Base-by-base conservation (phyloP, 768 basidiomycete genomes). In the Amanita molliuscula region DNA sequence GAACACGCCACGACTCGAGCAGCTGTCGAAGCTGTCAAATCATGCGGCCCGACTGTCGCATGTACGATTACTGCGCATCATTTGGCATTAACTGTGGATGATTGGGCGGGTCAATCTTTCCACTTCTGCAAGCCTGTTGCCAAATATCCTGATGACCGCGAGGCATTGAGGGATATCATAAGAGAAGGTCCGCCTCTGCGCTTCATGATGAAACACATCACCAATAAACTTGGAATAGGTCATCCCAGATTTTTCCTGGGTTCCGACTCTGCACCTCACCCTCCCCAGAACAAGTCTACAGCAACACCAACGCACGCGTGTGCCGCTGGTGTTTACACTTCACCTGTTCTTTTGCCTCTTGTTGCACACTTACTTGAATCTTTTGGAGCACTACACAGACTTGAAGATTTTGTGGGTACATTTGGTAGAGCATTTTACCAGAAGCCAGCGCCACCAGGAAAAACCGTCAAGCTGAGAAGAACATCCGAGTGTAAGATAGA, bases 51-150 rank as follows among this genome's bases (percentile, higher is more conserved):
- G 56, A 96, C 84, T 16, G 93, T 99, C 36, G 95, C 82, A 16
- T 98, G 96, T 65, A 89, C 92, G 6, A 97, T 99, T 66, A 99
- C 96, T 1, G 88, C 94, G 1, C 96, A 99, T 66, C 96, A 99
- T 63, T 79, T 99, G 40, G 82, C 78, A 25, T 75, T 99, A 44
- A 96, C 89, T 5, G 90, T 97, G 3, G 95, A 99, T 65, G 88
- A 93, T 58, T 97, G 94, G 82, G 93, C 93, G 1, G 90, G 93
- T 1, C 92, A 98, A 64, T 79, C 89, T 2, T 92, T 88, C 78
- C 79, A 95, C 60, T 99, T 87, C 67, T 98, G 96, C 74, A 99
- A 98, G 65, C 96, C 96, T 0, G 87, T 99, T 18, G 93, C 96
- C 10, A 99, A 99, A 67, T 93, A 81, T 63, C 95, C 95, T 1